A percentile compares a stretch with the other conserved stretches of the same genome.
Evolutionary conservation across 352 stramenopile genomes (phyloP).

Genomic region (Phytophthora uliginosa): DNA sequence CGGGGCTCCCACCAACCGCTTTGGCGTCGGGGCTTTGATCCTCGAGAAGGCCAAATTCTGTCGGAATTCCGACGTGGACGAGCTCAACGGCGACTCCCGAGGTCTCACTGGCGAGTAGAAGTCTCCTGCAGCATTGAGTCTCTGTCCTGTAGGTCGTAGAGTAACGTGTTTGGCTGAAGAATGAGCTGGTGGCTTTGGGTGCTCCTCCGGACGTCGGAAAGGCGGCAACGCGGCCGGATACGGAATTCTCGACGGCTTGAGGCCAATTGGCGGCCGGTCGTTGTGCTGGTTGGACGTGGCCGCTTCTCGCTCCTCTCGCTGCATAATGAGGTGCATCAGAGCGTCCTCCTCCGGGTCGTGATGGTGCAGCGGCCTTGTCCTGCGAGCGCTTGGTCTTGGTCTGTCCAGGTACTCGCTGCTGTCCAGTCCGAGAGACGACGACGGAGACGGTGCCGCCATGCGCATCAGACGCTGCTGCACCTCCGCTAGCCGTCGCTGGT

Average conservation of each 20-base stretch:
- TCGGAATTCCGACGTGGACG: slow-evolving; percentile 24
- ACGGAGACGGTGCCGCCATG: slow-evolving; percentile 24
- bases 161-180: slow-evolving; percentile 14
- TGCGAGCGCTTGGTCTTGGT: slow-evolving; percentile 4
- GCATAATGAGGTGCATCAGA: slow-evolving; percentile 49
- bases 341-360: slow-evolving; percentile 50
- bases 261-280: not conserved
- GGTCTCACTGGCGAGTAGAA: slow-evolving; percentile 53
- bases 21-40: slow-evolving; percentile 28
- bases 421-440: slow-evolving; percentile 7
- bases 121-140: slow-evolving; percentile 35
- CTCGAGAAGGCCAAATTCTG: slow-evolving; percentile 33
- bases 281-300: slow-evolving; percentile 19
- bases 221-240: slow-evolving; percentile 17
- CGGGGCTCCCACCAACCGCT: slow-evolving; percentile 11
- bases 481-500: slow-evolving; percentile 29
- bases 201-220: slow-evolving; percentile 14
- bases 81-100: slow-evolving; percentile 15
- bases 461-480: slow-evolving; percentile 32
- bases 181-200: slow-evolving; percentile 10
- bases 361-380: slow-evolving; percentile 6
- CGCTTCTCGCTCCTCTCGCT: slow-evolving; percentile 41
- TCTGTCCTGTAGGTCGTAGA: slow-evolving; percentile 27
- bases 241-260: slow-evolving; percentile 16
- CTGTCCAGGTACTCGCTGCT: slow-evolving; percentile 13